Evolutionary conservation across 164 flowering plant species (phyloP), one percentile per base, ranked within the genome.

Genomic region (Sextonia rubra): DNA sequence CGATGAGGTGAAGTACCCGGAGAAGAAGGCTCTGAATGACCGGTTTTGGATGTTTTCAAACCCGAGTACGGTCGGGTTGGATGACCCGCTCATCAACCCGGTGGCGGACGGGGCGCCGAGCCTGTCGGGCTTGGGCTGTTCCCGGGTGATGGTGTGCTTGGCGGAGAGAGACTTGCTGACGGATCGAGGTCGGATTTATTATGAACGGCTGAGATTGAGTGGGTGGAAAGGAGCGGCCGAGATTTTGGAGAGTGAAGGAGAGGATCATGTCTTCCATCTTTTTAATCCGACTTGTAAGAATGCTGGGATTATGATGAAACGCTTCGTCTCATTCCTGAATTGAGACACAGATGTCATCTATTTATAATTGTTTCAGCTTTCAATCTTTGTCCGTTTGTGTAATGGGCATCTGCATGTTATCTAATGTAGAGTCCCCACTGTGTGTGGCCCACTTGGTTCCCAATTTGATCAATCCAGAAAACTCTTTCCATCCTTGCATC

Each of bases 11-110:
- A 2, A 1, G 1, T 58, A 29, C n/a, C 64, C 66, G 26, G 32
- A 47, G 55, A 15, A 4, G 66, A 60, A 25, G 49, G 58, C 9
- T 14, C 0, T 76, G 73, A 87, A 80, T 58, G 89, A 83, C 20
- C 66, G 63, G 17, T 75, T 83, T 77, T 90, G 94, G 94, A 18
- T 0, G 22, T 82, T 56, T 22, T 78, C 80, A 9, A 83, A 86
- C 68, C 86, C 85, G 8, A 79, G 86, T 0, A 78, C 81, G 1
- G 78, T 72, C 18, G 89, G 88, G 3, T 68, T 66, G 37, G 90
- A 86, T 29, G 89, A 88, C 55, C 89, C 84, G n/a, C 32, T 75
- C n/a, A 76, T 90, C 58, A 90, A 88, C 80, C 92, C 92, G 47
- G 64, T 76, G 32, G 80, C 56, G 2, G 86, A 75, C 2, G 86